Evolutionary conservation across 2,329 filamentous ascomycete species (phyloP), one percentile per base, ranked within the genome.

Genomic region (Pleurostoma richardsiae): DNA sequence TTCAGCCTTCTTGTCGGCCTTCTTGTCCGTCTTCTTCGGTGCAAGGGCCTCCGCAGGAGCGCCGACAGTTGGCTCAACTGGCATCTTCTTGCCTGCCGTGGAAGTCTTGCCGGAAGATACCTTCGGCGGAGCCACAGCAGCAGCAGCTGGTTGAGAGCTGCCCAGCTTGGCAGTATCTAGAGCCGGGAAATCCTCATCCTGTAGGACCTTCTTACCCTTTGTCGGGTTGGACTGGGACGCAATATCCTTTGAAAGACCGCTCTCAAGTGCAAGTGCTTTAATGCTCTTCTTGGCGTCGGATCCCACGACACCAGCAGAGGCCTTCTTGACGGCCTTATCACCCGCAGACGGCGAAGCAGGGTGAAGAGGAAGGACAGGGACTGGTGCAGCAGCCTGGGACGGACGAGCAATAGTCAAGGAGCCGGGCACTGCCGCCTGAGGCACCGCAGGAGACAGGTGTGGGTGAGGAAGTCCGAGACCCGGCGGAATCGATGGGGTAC

Each of bases 131-230:
- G 61, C 45, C 40, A 61, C 59, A 31, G 64, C 52, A 27, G 54
- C 41, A 36, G 69, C 66, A 40, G 62, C 50, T 10, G 50, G 45
- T 8, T 47, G 29, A n/a, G 43, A 45, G 26, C 47, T 50, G 6
- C n/a, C 60, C 6, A 59, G 48, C 49, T 71, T 74, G 27, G 70
- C 63, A 7, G 75, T 67, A 50, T 77, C 71, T 5, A 85, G 65
- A 3, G 79, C 74, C 8, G 82, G 82, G 54, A 84, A 85, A 53
- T 85, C 81, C 54, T 84, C 80, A 28, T 82, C 77, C 49, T 81
- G 74, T 40, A 83, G 61, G 30, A 74, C 50, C 38, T 59, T 50
- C 44, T 56, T 65, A 30, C 56, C 57, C 52, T 67, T 66, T 4
- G 52, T 36, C 10, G 58, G 48, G 48, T 65, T 65, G 3, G 59